Evolutionary conservation across 2,329 filamentous ascomycete genomes (phyloP).

Genomic region (Annulohypoxylon truncatum): DNA sequence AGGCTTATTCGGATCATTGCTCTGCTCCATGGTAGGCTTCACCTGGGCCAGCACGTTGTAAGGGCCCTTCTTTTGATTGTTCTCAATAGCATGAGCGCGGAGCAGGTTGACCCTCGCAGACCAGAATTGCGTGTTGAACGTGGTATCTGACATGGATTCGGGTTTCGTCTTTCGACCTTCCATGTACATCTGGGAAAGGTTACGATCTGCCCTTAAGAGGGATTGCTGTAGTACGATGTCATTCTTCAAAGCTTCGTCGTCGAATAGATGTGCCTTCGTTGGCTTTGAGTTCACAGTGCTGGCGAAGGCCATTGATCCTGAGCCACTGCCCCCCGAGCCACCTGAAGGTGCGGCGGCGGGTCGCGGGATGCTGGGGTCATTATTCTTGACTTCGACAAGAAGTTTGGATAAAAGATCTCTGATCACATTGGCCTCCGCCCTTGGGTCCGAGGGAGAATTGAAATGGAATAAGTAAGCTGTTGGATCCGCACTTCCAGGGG

Average conservation of each 20-base stretch:
- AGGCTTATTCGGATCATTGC: conserved; percentile 47
- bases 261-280: conserved; percentile 76
- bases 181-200: conserved; percentile 85
- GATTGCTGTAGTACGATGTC: conserved; percentile 89
- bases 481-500: conserved; percentile 67
- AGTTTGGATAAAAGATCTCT: conserved; percentile 83
- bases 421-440: conserved; percentile 84
- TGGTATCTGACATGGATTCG: conserved; percentile 79
- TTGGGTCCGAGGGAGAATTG: conserved; percentile 79
- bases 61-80: conserved; percentile 83
- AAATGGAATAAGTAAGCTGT: conserved; percentile 89
- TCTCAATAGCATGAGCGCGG: conserved; percentile 90
- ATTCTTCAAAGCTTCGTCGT: conserved; percentile 79
- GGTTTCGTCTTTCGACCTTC: conserved; percentile 87
- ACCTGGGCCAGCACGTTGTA: conserved; percentile 95
- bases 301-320: conserved; percentile 82
- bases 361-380: conserved; percentile 63
- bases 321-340: conserved; percentile 59
- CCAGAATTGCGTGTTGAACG: conserved; percentile 96
- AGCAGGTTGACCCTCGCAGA: conserved; percentile 86
- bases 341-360: conserved; percentile 54
- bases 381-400: conserved; percentile 75
- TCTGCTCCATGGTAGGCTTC: conserved; percentile 77
- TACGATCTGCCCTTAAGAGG: conserved; percentile 82
- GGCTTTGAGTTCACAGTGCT: conserved; percentile 70